A percentile compares a stretch with the other conserved stretches of the same genome.
Evolutionary conservation across 2,329 filamentous ascomycete species (phyloP).

Genomic region (Alternaria sp.): DNA sequence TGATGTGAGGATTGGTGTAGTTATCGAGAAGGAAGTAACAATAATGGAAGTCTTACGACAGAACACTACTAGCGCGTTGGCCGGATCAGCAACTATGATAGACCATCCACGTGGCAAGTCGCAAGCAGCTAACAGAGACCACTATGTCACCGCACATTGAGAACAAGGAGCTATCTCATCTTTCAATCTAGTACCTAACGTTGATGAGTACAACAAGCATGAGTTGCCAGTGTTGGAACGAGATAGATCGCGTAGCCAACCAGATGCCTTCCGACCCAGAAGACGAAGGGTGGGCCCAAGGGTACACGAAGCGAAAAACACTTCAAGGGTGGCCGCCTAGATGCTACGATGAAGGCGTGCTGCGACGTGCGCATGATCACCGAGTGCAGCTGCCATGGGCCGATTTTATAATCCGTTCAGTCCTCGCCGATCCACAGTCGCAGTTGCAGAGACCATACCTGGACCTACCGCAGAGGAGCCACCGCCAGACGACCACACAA

Average conservation of each 20-base stretch:
- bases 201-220: neutral
- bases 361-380: neutral
- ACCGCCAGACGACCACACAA: neutral
- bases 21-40: neutral
- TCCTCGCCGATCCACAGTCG: neutral
- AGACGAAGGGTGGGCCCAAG: neutral
- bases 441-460: neutral
- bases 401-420: neutral
- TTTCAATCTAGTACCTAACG: neutral
- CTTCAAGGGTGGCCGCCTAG: neutral
- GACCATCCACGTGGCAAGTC: neutral
- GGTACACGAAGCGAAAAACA: neutral
- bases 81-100: neutral
- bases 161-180: neutral
- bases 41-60: neutral
- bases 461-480: neutral
- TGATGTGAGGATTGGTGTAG: neutral
- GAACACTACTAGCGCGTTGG: no score
- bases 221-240: neutral
- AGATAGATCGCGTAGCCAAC: neutral
- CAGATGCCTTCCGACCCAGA: neutral
- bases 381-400: neutral
- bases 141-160: neutral
- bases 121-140: neutral
- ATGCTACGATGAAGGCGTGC: neutral